Evolutionary conservation across 192 early-diverging fungal species (phyloP).

Genomic region (Backusella luteola): DNA sequence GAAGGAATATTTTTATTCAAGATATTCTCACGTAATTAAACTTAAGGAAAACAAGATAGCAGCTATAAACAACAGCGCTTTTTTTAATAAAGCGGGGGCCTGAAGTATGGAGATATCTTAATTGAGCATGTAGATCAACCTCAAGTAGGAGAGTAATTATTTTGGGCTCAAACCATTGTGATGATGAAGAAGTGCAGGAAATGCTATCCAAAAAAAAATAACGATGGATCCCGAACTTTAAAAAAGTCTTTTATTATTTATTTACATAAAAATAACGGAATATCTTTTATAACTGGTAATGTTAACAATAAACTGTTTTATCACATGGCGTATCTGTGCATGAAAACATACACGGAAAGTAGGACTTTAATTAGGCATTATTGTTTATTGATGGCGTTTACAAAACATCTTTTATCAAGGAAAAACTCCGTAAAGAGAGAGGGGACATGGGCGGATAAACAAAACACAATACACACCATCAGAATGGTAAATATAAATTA

Average conservation of each 20-base stretch:
- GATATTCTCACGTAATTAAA: not conserved
- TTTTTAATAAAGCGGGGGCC: not conserved
- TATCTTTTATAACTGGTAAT: not conserved
- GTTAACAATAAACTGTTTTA: not conserved
- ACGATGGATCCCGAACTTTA: not conserved
- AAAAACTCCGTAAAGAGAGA: not conserved
- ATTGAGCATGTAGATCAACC: not conserved
- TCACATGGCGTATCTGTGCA: not conserved
- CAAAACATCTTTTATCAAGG: not conserved
- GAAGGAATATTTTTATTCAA: slow-evolving; percentile 1
- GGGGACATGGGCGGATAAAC: not conserved
- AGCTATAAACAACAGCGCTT: not conserved
- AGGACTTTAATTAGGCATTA: not conserved
- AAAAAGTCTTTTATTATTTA: not conserved
- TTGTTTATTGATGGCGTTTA: not conserved
- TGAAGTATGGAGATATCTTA: not conserved
- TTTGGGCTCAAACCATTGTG: not conserved
- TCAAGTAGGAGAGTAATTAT: not conserved
- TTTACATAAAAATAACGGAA: not conserved
- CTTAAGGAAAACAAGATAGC: not conserved
- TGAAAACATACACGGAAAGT: no score
- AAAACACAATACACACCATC: not conserved
- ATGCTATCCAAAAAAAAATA: not conserved
- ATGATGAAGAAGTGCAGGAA: not conserved
- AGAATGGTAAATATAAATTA: not conserved